These are phyloP conservation scores for Malus hybrid DNA, from an alignment of 331 rosid genomes.

Conservation along the genomic window DNA sequence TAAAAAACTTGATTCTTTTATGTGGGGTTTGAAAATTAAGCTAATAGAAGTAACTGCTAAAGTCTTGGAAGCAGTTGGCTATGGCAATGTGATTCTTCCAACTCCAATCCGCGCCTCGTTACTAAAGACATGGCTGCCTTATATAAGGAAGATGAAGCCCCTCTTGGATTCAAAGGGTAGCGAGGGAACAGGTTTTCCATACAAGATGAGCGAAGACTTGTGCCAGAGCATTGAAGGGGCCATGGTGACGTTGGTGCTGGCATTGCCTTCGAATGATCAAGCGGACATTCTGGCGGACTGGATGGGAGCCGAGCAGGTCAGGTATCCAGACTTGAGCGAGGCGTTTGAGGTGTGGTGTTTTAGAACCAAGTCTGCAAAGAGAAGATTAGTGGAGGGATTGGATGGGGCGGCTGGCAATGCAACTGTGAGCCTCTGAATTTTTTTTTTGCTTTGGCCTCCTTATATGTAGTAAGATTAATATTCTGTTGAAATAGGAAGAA, in stretches of 20 bases:
- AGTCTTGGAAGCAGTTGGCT: constrained; percentile 91
- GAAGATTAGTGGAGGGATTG: constrained; percentile 66
- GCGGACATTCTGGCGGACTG: constrained; percentile 86
- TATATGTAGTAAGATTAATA: neutral
- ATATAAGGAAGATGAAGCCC: constrained; percentile 74
- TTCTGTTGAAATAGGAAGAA: neutral
- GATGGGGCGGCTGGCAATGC: constrained; percentile 32
- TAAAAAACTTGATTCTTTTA: constrained; percentile 47
- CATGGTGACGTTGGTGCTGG: constrained; percentile 51
- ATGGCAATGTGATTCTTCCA: constrained; percentile 77
- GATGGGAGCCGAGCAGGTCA: constrained; percentile 52
- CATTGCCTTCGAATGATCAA: constrained; percentile 88
- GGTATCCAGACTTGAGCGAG: constrained; percentile 78
- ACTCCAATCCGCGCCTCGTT: constrained; percentile 49
- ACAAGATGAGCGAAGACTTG: constrained; percentile 67
- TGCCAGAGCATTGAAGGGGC: constrained; percentile 83
- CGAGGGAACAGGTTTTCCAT: constrained; percentile 42
- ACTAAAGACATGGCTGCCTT: constrained; percentile 80
- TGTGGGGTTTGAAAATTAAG: constrained; percentile 83
- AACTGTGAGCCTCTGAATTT: constrained; percentile 20
- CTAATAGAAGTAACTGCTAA: constrained; percentile 69
- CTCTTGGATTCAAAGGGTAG: constrained; percentile 49
- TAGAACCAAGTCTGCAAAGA: constrained; percentile 81
- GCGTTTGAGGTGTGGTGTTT: constrained; percentile 94
- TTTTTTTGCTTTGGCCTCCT: neutral